A percentile compares a stretch with the other conserved stretches of the same genome.
These are phyloP conservation scores for Rhizopogon rudus DNA, from an alignment of 768 basidiomycete genomes.

Conservation along the genomic window DNA sequence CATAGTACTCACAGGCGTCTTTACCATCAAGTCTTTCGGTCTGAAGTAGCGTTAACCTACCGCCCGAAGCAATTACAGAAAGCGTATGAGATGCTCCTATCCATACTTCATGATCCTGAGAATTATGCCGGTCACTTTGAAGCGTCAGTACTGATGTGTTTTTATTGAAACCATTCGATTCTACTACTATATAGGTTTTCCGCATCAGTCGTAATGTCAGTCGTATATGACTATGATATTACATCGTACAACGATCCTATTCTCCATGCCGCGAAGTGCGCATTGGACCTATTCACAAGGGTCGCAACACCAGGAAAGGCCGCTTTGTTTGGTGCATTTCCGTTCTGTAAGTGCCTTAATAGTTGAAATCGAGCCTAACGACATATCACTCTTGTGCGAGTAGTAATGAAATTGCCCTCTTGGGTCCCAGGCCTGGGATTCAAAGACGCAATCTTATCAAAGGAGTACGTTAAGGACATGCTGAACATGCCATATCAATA, in stretches of 20 bases:
- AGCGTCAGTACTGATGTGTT: constrained; percentile 14
- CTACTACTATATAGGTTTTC: neutral
- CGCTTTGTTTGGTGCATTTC: neutral
- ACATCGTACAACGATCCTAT: neutral
- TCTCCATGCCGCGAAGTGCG: neutral
- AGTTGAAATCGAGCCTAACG: no score
- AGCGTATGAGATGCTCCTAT: neutral
- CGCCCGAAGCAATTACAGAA: constrained; percentile 1
- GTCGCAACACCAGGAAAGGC: neutral
- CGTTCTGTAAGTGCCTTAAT: neutral
- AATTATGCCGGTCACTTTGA: neutral
- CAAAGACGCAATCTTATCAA: constrained; percentile 13
- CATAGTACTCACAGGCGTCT: neutral
- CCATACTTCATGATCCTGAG: neutral
- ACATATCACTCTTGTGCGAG: no score
- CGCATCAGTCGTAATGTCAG: constrained; percentile 20
- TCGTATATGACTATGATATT: constrained; percentile 1
- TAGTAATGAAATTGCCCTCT: constrained; percentile 14
- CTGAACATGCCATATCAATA: constrained; percentile 11
- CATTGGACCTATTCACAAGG: neutral
- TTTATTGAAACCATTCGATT: no score
- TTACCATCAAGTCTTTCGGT: neutral
- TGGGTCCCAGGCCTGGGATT: constrained; percentile 25
- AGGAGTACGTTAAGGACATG: neutral
- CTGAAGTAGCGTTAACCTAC: neutral